A percentile compares a stretch with the other conserved stretches of the same genome.
phyloP scores from a whole-genome alignment of 2,329 filamentous ascomycete species.

The Ophiocordyceps unilateralis region DNA sequence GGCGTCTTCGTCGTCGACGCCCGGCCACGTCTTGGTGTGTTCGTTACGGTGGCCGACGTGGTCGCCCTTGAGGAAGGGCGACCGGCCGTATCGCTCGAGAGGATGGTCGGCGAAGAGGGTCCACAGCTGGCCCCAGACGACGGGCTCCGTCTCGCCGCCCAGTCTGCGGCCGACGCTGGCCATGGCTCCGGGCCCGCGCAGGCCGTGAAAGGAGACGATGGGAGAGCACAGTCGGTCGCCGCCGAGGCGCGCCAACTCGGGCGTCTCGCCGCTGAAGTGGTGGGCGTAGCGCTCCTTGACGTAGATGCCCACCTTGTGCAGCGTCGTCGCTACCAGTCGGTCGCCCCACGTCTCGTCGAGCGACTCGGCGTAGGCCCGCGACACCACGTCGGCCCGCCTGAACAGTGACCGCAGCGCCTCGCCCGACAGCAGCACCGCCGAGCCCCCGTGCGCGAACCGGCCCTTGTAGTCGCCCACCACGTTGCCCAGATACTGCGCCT shows the following conservation, averaged over 20 bases:
- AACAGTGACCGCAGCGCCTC: conserved; percentile 30
- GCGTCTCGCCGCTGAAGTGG: conserved; percentile 38
- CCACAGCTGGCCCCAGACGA: conserved; percentile 34
- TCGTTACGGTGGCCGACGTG: conserved; percentile 33
- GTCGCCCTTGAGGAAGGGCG: conserved; percentile 19
- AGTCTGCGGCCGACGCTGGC: conserved; percentile 23
- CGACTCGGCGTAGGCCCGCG: conserved; percentile 26
- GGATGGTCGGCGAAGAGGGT: conserved; percentile 25
- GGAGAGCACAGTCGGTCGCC: conserved; percentile 34
- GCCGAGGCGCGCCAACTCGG: conserved; percentile 29
- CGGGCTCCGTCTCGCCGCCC: conserved; percentile 17
- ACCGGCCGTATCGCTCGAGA: conserved; percentile 18
- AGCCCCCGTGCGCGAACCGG: conserved; percentile 40
- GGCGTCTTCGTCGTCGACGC: conserved; percentile 20
- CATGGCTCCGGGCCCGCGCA: conserved; percentile 28
- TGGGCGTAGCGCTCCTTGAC: conserved; percentile 35
- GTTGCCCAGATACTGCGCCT: conserved; percentile 36
- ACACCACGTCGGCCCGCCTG: conserved; percentile 22
- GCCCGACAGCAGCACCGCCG: conserved; percentile 33
- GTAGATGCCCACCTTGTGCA: conserved; percentile 35
- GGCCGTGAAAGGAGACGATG: conserved; percentile 35
- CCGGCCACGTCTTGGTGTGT: conserved; percentile 13
- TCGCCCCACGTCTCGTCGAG: conserved; percentile 36
- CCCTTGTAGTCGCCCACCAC: conserved; percentile 37
- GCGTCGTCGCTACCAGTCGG: conserved; percentile 32